Base-by-base conservation (phyloP, 257 asterid species). In the Nicotiana benthamiana region DNA sequence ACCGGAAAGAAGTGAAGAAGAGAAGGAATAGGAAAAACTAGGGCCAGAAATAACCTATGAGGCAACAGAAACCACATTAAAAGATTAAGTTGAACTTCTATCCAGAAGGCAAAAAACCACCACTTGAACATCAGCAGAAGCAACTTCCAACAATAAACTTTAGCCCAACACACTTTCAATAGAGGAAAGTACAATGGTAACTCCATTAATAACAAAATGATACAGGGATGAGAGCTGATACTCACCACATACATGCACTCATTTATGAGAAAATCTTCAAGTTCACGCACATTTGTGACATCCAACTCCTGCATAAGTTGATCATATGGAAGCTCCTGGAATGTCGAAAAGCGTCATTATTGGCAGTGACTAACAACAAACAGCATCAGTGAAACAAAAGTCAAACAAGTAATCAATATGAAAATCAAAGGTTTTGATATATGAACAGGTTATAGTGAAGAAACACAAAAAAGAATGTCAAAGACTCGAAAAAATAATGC, bases 231-330 rank as follows among this genome's bases (percentile, higher is more conserved):
- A 48, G 74, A 72, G 67, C 34, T 60, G 70, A 80, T 66, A 86
- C 99, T 82, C 89, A 96, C 99, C 97, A 89, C 96, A 87, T 96
- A 93, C 98, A 96, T 94, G 91, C 99, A 96, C 91, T 93, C 91
- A 79, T 94, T 96, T 77, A 96, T 96, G 83, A 96, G 97, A 85
- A 96, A 96, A 90, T 96, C 99, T 86, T 96, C 99, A 83, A 96
- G 92, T 82, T 92, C 94, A 1, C 98, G 98, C 62, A 94, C 99
- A 88, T 96, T 96, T 48, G 91, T 82, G 77, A 96, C 92, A 88
- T 96, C 99, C 93, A 96, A 83, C 86, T 94, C 99, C 83, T 83
- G 90, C 94, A 94, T 96, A 87, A 96, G 90, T 80, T 84, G 81
- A 80, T 96, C 99, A 84, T 96, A 96, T 13, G 97, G 90, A 84